Conservation (phyloP, 2,329 filamentous ascomycete species). For the Esteya vermicola region DNA sequence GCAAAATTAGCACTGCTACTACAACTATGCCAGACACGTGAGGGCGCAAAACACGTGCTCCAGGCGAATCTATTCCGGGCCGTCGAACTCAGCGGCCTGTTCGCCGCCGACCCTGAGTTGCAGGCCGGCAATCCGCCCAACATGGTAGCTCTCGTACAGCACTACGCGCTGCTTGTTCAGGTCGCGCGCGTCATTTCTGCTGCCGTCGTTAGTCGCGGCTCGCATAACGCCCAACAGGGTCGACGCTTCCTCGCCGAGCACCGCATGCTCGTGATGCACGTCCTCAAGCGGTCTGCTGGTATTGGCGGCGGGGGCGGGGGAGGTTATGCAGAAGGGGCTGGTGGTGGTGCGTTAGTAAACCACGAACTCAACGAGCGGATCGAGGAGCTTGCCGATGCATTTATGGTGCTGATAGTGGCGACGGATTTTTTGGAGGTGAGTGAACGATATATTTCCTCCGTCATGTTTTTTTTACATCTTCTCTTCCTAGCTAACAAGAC, state of each 20-base stretch:
- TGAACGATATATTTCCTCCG: conserved; percentile 8
- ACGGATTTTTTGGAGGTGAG: conserved; percentile 78
- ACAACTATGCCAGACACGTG: conserved; percentile 67
- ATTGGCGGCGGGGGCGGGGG: conserved; percentile 31
- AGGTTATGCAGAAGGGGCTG: too few species aligned
- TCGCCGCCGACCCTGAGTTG: conserved; percentile 81
- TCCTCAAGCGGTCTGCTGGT: conserved; percentile 79
- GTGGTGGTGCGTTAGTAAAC: too few species aligned
- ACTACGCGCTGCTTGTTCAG: conserved; percentile 71
- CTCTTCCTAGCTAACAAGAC: background rate
- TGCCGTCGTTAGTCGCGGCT: conserved; percentile 65
- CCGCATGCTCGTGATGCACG: conserved; percentile 68
- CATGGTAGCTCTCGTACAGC: conserved; percentile 56
- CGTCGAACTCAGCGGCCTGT: conserved; percentile 70
- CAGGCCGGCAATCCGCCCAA: conserved; percentile 52
- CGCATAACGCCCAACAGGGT: conserved; percentile 70
- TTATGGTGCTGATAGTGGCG: conserved; percentile 68
- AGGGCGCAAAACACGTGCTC: conserved; percentile 76
- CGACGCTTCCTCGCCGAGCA: conserved; percentile 71
- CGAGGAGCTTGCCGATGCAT: conserved; percentile 68
- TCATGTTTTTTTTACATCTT: background rate
- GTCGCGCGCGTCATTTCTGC: conserved; percentile 72
- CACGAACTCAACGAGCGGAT: conserved; percentile 42
- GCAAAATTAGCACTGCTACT: conserved; percentile 72
- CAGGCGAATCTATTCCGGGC: conserved; percentile 78